Evolutionary conservation across 805 yeast species (phyloP).

Genomic region (Pichia phayaonensis): DNA sequence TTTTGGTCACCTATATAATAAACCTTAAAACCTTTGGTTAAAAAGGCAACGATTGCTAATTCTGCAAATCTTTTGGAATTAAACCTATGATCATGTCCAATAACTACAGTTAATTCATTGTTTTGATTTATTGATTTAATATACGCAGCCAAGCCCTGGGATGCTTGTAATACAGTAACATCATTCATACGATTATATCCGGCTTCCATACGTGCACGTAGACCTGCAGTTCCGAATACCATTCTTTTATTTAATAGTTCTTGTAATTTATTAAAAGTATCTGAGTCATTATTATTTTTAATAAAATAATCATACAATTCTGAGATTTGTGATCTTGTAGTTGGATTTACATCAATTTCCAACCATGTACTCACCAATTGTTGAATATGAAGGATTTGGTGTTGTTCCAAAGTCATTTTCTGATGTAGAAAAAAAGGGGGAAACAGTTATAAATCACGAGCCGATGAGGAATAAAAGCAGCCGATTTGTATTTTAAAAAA

Average conservation of each 20-base stretch:
- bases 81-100: conserved; percentile 90
- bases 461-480: too few species aligned
- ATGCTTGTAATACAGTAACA: conserved; percentile 81
- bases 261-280: conserved; percentile 34
- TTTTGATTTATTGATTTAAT: conserved; percentile 23
- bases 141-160: conserved; percentile 69
- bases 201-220: conserved; percentile 81
- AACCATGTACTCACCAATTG: conserved; percentile 33
- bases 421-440: too few species aligned
- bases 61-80: conserved; percentile 75
- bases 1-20: conserved; percentile 42
- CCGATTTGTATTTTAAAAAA: too few species aligned
- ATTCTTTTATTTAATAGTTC: conserved; percentile 51
- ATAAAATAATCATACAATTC: conserved; percentile 29
- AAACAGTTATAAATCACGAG: too few species aligned
- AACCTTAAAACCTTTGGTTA: conserved; percentile 61
- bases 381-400: not conserved
- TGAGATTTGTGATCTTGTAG: conserved; percentile 49
- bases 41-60: conserved; percentile 68
- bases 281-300: conserved; percentile 22
- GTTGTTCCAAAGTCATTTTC: not conserved
- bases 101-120: conserved; percentile 43
- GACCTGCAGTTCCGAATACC: conserved; percentile 89
- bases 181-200: conserved; percentile 88
- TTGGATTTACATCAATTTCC: conserved; percentile 28